These are phyloP conservation scores for Castanopsis chinensis DNA, from an alignment of 306 rosid genomes.

Conservation along the genomic window DNA sequence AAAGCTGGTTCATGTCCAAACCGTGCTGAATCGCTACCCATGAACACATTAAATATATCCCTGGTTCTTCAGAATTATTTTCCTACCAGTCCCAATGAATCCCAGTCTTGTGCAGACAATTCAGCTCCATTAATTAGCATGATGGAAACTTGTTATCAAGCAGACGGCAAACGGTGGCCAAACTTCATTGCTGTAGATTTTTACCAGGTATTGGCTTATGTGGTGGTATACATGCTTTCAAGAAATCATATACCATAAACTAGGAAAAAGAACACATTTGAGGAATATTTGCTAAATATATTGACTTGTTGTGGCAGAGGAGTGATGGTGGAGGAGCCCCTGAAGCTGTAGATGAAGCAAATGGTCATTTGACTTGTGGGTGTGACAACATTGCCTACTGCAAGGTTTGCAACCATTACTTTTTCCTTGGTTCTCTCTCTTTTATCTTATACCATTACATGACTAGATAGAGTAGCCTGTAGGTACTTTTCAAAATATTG, in stretches of 20 bases:
- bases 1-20: slow-evolving; percentile 61
- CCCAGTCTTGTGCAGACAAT: slow-evolving; percentile 62
- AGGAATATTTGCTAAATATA: not conserved
- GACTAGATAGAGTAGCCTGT: too few species aligned
- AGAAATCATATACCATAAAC: not conserved
- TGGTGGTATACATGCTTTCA: not conserved
- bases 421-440: not conserved
- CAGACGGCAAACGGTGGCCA: slow-evolving; percentile 78
- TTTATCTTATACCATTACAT: not conserved
- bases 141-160: slow-evolving; percentile 62
- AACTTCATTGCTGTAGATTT: slow-evolving; percentile 94
- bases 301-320: slow-evolving; percentile 44
- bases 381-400: slow-evolving; percentile 86
- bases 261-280: not conserved
- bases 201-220: slow-evolving; percentile 48
- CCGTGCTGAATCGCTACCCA: slow-evolving; percentile 66
- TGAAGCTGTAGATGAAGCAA: slow-evolving; percentile 86
- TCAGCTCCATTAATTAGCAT: slow-evolving; percentile 61
- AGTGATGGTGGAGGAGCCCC: slow-evolving; percentile 96
- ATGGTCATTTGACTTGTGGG: slow-evolving; percentile 91
- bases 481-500: too few species aligned
- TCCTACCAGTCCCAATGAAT: slow-evolving; percentile 52
- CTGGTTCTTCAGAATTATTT: slow-evolving; percentile 71
- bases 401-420: slow-evolving; percentile 60
- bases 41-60: slow-evolving; percentile 60